Conservation (phyloP, 2,329 filamentous ascomycete genomes). For the Coniochaeta sp. region DNA sequence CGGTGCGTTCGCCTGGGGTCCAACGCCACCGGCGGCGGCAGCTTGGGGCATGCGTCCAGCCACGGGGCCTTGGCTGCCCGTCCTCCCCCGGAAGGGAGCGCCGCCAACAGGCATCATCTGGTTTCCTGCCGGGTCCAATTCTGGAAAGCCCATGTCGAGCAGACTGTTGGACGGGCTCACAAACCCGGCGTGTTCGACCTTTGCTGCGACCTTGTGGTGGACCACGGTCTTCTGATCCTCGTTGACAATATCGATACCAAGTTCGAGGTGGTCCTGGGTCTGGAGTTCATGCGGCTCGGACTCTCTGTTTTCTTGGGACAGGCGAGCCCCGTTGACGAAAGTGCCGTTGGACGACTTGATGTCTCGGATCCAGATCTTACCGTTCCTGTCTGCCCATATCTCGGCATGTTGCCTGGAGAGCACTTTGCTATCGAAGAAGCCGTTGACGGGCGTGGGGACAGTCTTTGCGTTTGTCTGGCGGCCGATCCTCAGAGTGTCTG, state of each 20-base stretch:
- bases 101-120: constrained; percentile 62
- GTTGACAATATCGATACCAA: constrained; percentile 97
- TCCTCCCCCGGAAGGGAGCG: constrained; percentile 63
- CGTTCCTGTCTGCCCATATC: constrained; percentile 78
- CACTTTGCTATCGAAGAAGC: constrained; percentile 97
- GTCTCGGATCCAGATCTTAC: constrained; percentile 93
- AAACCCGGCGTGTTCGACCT: constrained; percentile 90
- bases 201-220: constrained; percentile 95
- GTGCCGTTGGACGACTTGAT: constrained; percentile 98
- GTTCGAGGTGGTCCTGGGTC: constrained; percentile 83
- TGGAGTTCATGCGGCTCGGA: constrained; percentile 92
- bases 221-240: constrained; percentile 98
- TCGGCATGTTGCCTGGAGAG: constrained; percentile 94
- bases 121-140: constrained; percentile 75
- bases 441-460: constrained; percentile 81
- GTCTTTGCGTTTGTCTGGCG: constrained; percentile 97
- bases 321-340: constrained; percentile 85
- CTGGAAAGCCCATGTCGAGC: constrained; percentile 84
- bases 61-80: constrained; percentile 59
- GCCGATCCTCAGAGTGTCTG: constrained; percentile 91
- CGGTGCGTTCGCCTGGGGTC: constrained; percentile 47
- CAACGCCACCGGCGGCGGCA: constrained; percentile 37
- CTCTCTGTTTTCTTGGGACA: constrained; percentile 92
- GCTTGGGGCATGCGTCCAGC: constrained; percentile 57
- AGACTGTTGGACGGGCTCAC: constrained; percentile 68